phyloP scores from a whole-genome alignment of 768 basidiomycete genomes.

The Porpolomopsis calyptriformis region DNA sequence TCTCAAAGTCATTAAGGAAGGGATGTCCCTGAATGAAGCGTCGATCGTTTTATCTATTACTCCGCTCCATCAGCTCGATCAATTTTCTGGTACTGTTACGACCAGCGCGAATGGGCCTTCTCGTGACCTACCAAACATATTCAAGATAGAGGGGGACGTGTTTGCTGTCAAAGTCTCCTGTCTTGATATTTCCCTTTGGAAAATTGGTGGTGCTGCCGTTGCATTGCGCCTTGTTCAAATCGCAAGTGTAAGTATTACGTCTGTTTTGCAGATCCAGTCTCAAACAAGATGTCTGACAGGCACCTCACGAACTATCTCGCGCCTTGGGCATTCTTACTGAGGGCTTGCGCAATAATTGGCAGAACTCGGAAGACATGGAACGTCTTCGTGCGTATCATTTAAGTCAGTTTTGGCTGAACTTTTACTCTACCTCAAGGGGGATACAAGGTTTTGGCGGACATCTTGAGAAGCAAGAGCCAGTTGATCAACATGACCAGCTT shows the following conservation, averaged over 20 bases:
- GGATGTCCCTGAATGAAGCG: constrained; percentile 27
- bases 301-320: constrained; percentile 64
- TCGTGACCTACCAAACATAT: constrained; percentile 6
- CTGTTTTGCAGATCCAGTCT: neutral
- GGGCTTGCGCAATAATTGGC: constrained; percentile 76
- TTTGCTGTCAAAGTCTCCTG: constrained; percentile 48
- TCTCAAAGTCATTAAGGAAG: constrained; percentile 29
- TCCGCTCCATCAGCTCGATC: constrained; percentile 13
- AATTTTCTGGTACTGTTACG: neutral
- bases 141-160: constrained; percentile 41
- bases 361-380: constrained; percentile 93
- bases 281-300: constrained; percentile 29
- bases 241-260: constrained; percentile 42
- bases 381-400: constrained; percentile 50
- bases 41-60: constrained; percentile 33
- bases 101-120: neutral
- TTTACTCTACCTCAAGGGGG: constrained; percentile 43
- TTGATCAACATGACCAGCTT: constrained; percentile 74
- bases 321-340: constrained; percentile 66
- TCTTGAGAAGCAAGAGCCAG: constrained; percentile 59
- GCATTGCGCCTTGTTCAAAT: constrained; percentile 65
- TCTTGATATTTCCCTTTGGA: constrained; percentile 70
- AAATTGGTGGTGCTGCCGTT: constrained; percentile 72
- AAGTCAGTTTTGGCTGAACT: neutral
- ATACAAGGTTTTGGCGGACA: constrained; percentile 74